Evolutionary conservation across 768 basidiomycete species (phyloP).

Genomic region (Melanogaster broomeanus): DNA sequence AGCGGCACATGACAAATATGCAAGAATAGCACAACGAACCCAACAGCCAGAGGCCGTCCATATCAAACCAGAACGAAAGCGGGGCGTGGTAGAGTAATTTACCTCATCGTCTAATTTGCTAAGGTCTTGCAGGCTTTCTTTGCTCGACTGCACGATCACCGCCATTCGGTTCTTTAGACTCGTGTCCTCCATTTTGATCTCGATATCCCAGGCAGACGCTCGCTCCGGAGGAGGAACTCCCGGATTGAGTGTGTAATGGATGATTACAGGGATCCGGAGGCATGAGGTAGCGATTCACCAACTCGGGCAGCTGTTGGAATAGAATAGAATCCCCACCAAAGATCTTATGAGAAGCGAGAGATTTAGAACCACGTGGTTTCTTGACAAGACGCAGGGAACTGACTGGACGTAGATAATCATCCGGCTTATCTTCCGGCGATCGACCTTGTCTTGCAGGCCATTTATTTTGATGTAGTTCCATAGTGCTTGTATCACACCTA

Average conservation of each 20-base stretch:
- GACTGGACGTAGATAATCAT: slow-evolving; percentile 68
- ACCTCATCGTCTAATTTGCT: slow-evolving; percentile 88
- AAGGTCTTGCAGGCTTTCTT: slow-evolving; percentile 69
- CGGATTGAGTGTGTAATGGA: slow-evolving; percentile 78
- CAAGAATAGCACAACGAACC: slow-evolving; percentile 77
- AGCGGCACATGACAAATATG: slow-evolving; percentile 86
- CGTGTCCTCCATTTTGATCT: slow-evolving; percentile 85
- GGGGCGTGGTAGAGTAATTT: background rate
- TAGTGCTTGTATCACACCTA: slow-evolving; percentile 76
- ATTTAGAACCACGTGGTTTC: background rate
- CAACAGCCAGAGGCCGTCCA: slow-evolving; percentile 52
- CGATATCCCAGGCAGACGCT: slow-evolving; percentile 82
- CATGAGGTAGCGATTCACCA: slow-evolving; percentile 77
- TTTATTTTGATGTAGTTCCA: slow-evolving; percentile 94
- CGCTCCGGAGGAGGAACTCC: slow-evolving; percentile 62
- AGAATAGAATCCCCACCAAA: slow-evolving; percentile 68
- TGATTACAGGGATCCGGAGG: slow-evolving; percentile 81
- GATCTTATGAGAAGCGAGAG: slow-evolving; percentile 44
- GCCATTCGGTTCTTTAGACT: slow-evolving; percentile 72
- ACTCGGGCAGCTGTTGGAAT: slow-evolving; percentile 82
- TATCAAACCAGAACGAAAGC: slow-evolving; percentile 17
- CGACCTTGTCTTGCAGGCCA: slow-evolving; percentile 80
- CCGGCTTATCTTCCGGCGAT: slow-evolving; percentile 68
- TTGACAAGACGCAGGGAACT: slow-evolving; percentile 9
- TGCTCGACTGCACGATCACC: slow-evolving; percentile 65